These are phyloP conservation scores for Hemileccinum rubropunctum DNA, from an alignment of 768 basidiomycete genomes.

Conservation along the genomic window DNA sequence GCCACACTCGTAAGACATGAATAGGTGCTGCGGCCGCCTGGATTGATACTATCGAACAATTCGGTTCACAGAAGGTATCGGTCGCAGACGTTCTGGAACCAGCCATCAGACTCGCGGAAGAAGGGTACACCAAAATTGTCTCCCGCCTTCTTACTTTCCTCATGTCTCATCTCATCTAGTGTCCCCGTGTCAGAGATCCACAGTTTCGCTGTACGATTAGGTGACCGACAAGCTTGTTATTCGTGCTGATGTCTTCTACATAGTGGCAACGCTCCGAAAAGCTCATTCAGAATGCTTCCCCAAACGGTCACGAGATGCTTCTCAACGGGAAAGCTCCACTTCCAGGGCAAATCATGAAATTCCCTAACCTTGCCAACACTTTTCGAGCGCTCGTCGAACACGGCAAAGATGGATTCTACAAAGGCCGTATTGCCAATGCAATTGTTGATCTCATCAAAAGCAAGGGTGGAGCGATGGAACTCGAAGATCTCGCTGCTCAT, in stretches of 20 bases:
- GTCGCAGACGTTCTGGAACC: conserved; percentile 78
- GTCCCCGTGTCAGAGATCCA: conserved; percentile 87
- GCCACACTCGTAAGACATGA: conserved; percentile 17
- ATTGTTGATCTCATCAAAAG: conserved; percentile 83
- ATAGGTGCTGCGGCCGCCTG: conserved; percentile 92
- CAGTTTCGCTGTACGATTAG: conserved; percentile 47
- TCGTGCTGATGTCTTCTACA: conserved; percentile 5
- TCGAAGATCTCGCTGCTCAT: conserved; percentile 90
- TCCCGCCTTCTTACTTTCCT: neutral
- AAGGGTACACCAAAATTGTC: conserved; percentile 58
- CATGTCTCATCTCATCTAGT: conserved; percentile 35
- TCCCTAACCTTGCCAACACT: conserved; percentile 80
- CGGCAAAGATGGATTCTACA: conserved; percentile 93
- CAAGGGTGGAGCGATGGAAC: conserved; percentile 89
- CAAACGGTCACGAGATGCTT: conserved; percentile 84
- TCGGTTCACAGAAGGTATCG: conserved; percentile 68
- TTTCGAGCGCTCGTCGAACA: conserved; percentile 77
- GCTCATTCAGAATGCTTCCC: conserved; percentile 79
- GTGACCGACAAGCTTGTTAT: neutral
- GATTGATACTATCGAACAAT: conserved; percentile 81
- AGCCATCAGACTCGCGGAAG: conserved; percentile 88
- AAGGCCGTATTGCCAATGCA: conserved; percentile 84
- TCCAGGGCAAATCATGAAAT: conserved; percentile 79
- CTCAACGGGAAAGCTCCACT: conserved; percentile 79
- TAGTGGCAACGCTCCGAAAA: conserved; percentile 55